Percentiles rank a stretch among this genome's conserved stretches.
These are phyloP conservation scores for Plectranthus barbatus DNA, from an alignment of 257 asterid species.

Conservation along the genomic window DNA sequence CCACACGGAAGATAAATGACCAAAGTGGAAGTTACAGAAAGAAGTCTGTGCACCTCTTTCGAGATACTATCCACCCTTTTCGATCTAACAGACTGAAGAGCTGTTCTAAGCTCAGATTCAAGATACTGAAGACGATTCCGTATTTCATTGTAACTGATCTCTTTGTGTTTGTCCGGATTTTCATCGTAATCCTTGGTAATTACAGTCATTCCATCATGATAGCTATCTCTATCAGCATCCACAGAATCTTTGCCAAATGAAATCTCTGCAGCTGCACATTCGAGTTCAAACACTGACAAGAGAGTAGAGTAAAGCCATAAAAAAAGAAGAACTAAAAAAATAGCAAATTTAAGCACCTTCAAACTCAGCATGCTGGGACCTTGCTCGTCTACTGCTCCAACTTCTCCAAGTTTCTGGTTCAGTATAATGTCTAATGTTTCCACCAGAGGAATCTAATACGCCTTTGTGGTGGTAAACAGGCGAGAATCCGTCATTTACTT, in stretches of 20 bases:
- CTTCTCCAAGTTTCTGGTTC: conserved; percentile 67
- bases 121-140: conserved; percentile 50
- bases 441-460: conserved; percentile 17
- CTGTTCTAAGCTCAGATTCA: conserved; percentile 57
- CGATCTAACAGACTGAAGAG: conserved; percentile 52
- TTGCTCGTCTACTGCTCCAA: conserved; percentile 60
- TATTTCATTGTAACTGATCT: conserved; percentile 31
- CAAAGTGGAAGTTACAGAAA: conserved; percentile 4
- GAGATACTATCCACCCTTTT: conserved; percentile 27
- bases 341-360: conserved; percentile 44
- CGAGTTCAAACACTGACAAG: conserved; percentile 13
- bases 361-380: conserved; percentile 35
- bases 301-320: conserved; percentile 3
- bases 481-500: conserved; percentile 21
- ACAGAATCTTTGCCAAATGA: conserved; percentile 18
- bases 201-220: conserved; percentile 19
- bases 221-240: conserved; percentile 27
- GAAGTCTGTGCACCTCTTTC: conserved; percentile 37
- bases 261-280: conserved; percentile 79
- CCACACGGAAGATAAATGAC: conserved; percentile 3
- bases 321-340: not conserved
- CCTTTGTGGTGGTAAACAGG: conserved; percentile 20
- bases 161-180: conserved; percentile 24
- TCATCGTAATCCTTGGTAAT: conserved; percentile 24
- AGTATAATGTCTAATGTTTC: conserved; percentile 23